Conservation (phyloP, 1,139 yeast species). For the Sugiyamaella paludigena region DNA sequence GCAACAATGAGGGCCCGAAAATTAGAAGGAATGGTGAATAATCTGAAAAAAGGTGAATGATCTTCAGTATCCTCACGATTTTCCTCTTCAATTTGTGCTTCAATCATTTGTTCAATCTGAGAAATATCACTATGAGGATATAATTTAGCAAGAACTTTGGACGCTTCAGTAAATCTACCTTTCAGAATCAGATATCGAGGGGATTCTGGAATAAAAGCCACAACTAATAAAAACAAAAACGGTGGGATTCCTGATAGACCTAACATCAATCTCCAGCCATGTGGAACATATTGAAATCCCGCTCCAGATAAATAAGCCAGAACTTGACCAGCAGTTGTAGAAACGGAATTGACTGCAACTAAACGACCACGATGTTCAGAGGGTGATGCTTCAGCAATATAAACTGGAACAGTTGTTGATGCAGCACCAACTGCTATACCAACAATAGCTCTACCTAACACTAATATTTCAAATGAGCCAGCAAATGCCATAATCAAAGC, state of each 20-base stretch:
- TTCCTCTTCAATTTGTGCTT: slow-evolving; percentile 2
- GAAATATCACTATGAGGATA: slow-evolving; percentile 41
- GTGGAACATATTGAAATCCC: slow-evolving; percentile 24
- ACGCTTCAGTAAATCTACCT: slow-evolving; percentile 43
- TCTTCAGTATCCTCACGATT: neutral
- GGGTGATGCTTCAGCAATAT: slow-evolving; percentile 45
- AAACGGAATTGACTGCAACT: slow-evolving; percentile 42
- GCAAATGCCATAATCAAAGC: slow-evolving; percentile 42
- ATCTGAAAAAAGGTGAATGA: slow-evolving; percentile 3
- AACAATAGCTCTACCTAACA: slow-evolving; percentile 41
- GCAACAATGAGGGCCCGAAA: slow-evolving; percentile 63
- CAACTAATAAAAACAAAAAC: slow-evolving; percentile 36
- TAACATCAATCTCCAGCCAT: slow-evolving; percentile 46
- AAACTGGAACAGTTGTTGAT: slow-evolving; percentile 45
- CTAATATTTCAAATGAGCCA: slow-evolving; percentile 31
- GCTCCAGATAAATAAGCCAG: slow-evolving; percentile 43
- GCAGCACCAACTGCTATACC: slow-evolving; percentile 47
- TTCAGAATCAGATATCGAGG: slow-evolving; percentile 53
- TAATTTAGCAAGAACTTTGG: slow-evolving; percentile 36
- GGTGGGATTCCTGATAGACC: slow-evolving; percentile 45
- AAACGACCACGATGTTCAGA: slow-evolving; percentile 41
- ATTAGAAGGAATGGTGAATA: slow-evolving; percentile 12
- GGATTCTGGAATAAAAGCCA: slow-evolving; percentile 55
- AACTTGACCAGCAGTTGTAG: slow-evolving; percentile 49
- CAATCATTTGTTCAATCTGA: slow-evolving; percentile 31